phyloP scores from a whole-genome alignment of 1,284 basidiomycete genomes.

The Leccinum fuscescens region DNA sequence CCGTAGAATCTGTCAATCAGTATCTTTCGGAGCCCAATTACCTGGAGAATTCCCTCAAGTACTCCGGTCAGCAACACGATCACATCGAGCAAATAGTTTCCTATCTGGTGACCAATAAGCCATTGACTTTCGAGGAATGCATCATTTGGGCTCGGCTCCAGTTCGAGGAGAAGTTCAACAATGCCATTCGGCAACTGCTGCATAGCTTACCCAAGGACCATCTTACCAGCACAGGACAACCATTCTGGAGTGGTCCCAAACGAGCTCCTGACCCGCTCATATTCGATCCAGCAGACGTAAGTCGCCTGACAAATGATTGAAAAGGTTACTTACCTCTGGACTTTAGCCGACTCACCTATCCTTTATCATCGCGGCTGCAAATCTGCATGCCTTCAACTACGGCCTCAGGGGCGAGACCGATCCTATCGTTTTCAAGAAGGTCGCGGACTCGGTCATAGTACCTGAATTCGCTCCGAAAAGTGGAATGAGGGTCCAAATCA shows the following conservation, averaged over 20 bases:
- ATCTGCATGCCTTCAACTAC: slow-evolving; percentile 98
- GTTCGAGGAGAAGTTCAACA: slow-evolving; percentile 94
- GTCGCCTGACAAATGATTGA: slow-evolving; percentile 29
- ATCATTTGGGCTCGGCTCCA: slow-evolving; percentile 95
- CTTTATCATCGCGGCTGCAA: slow-evolving; percentile 92
- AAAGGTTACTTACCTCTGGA: slow-evolving; percentile 9
- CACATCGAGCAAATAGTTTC: slow-evolving; percentile 90
- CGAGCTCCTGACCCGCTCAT: slow-evolving; percentile 91
- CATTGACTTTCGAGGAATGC: slow-evolving; percentile 95
- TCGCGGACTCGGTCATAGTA: slow-evolving; percentile 82
- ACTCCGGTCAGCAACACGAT: slow-evolving; percentile 86
- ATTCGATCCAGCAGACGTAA: slow-evolving; percentile 85
- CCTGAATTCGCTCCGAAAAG: slow-evolving; percentile 94
- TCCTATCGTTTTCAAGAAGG: slow-evolving; percentile 76
- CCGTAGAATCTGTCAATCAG: slow-evolving; percentile 91
- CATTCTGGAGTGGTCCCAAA: slow-evolving; percentile 98
- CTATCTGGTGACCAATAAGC: slow-evolving; percentile 90
- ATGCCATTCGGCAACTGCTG: slow-evolving; percentile 90
- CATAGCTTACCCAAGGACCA: slow-evolving; percentile 95
- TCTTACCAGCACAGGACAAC: slow-evolving; percentile 85
- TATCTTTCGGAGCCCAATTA: slow-evolving; percentile 98
- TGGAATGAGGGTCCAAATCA: slow-evolving; percentile 93
- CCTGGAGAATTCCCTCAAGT: slow-evolving; percentile 87
- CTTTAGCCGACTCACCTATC: slow-evolving; percentile 79
- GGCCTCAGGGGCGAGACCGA: slow-evolving; percentile 91